phyloP scores from a whole-genome alignment of 345 rosid species.

The Mercurialis annua region DNA sequence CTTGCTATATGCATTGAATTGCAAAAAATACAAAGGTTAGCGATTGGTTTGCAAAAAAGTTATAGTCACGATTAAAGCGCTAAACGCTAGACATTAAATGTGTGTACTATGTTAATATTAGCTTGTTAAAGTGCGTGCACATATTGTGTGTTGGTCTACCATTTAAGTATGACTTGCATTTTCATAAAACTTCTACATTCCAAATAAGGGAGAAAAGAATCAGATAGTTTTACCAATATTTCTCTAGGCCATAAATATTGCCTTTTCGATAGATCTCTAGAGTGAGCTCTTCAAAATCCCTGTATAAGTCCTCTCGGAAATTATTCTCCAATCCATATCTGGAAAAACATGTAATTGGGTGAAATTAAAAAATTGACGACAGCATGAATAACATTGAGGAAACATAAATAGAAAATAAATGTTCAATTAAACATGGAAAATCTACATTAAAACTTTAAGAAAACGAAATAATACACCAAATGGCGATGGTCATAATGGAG shows the following conservation, averaged over 20 bases:
- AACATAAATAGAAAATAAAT: not conserved
- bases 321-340: constrained; percentile 95
- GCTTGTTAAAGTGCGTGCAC: too few relatives aligned
- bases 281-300: constrained; percentile 79
- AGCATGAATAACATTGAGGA: not conserved
- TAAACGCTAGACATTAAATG: too few relatives aligned
- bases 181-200: not conserved
- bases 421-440: not conserved
- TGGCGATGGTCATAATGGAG: not conserved
- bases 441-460: constrained; percentile 4
- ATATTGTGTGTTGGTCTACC: too few relatives aligned
- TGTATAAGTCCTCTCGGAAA: constrained; percentile 67
- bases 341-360: constrained; percentile 19
- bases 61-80: too few relatives aligned
- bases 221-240: constrained; percentile 60
- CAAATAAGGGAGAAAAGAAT: not conserved
- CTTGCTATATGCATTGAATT: too few relatives aligned
- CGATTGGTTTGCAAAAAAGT: too few relatives aligned
- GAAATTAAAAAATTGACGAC: constrained; percentile 1
- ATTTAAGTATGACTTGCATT: not conserved
- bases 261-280: constrained; percentile 77
- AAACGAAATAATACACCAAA: too few relatives aligned
- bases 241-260: constrained; percentile 90
- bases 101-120: too few relatives aligned
- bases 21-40: too few relatives aligned